These are phyloP conservation scores for Ceratorhiza oryzae-sativae DNA, from an alignment of 1,284 basidiomycete species.

Conservation along the genomic window DNA sequence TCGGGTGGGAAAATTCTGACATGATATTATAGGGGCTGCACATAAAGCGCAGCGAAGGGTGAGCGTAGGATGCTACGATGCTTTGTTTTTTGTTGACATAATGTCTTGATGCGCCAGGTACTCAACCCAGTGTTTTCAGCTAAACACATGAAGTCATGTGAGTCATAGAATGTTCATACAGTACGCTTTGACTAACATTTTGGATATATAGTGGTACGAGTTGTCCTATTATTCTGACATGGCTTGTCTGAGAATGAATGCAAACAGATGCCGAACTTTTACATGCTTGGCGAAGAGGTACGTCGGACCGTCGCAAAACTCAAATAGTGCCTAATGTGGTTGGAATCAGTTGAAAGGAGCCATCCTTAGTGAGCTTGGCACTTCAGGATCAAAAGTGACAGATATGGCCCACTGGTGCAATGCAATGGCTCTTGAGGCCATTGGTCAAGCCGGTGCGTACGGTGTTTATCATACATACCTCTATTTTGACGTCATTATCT, in stretches of 20 bases:
- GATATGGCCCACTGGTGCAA: slow-evolving; percentile 24
- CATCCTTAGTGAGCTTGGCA: not conserved
- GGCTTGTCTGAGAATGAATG: not conserved
- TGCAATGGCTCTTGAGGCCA: slow-evolving; percentile 16
- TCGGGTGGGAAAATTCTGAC: not conserved
- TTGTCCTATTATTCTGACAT: too few species aligned
- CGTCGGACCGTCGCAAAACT: not conserved
- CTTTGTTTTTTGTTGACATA: not conserved
- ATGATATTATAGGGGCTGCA: not conserved
- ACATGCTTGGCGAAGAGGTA: not conserved
- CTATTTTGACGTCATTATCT: not conserved
- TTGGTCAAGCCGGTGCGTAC: slow-evolving; percentile 27
- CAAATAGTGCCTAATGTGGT: not conserved
- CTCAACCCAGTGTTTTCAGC: slow-evolving; percentile 20
- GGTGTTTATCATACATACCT: not conserved
- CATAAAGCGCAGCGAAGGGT: slow-evolving; percentile 30
- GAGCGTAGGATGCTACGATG: not conserved
- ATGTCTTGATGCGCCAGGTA: slow-evolving; percentile 1
- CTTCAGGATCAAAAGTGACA: not conserved
- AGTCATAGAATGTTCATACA: not conserved
- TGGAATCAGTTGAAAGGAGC: not conserved
- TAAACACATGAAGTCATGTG: slow-evolving; percentile 26
- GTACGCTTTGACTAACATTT: not conserved
- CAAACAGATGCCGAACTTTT: not conserved
- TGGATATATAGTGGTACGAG: not conserved